Percentiles rank a stretch among this genome's conserved stretches.
Evolutionary conservation across 805 yeast genomes (phyloP).

Genomic region (Candida jianshihensis): DNA sequence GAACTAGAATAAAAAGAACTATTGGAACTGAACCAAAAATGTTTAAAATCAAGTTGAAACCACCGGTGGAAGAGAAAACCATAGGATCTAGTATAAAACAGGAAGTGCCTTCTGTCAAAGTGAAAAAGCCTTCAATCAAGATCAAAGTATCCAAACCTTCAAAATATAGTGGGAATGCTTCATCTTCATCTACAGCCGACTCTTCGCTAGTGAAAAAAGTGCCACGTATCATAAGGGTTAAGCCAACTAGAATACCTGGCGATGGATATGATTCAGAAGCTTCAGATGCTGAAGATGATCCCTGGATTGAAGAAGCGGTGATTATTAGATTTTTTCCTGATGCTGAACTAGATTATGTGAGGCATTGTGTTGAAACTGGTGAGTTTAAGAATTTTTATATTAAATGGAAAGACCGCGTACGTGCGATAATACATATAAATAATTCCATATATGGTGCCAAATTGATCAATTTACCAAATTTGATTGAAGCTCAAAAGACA

Average conservation of each 20-base stretch:
- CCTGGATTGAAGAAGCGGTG: constrained; percentile 81
- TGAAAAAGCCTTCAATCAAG: background rate
- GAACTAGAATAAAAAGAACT: background rate
- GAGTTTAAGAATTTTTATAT: constrained; percentile 67
- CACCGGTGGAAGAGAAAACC: constrained; percentile 2
- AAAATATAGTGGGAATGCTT: background rate
- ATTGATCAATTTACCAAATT: constrained; percentile 82
- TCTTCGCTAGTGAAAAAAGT: constrained; percentile 2
- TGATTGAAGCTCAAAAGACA: constrained; percentile 82
- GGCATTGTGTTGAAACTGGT: constrained; percentile 69
- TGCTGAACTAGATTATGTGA: constrained; percentile 62
- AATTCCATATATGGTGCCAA: constrained; percentile 73
- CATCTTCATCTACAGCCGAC: background rate
- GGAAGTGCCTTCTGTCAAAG: background rate
- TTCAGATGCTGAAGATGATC: constrained; percentile 93
- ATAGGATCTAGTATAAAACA: background rate
- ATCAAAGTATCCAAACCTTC: background rate
- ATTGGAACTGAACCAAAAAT: background rate
- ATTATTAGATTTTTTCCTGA: constrained; percentile 68
- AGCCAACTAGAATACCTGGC: constrained; percentile 69
- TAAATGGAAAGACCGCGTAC: constrained; percentile 75
- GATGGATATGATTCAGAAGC: constrained; percentile 97
- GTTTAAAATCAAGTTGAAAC: constrained; percentile 18
- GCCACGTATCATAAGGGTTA: constrained; percentile 42
- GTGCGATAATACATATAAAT: constrained; percentile 72